Evolutionary conservation across 2,329 filamentous ascomycete genomes (phyloP).

Genomic region (Colletotrichum chrysophilum): DNA sequence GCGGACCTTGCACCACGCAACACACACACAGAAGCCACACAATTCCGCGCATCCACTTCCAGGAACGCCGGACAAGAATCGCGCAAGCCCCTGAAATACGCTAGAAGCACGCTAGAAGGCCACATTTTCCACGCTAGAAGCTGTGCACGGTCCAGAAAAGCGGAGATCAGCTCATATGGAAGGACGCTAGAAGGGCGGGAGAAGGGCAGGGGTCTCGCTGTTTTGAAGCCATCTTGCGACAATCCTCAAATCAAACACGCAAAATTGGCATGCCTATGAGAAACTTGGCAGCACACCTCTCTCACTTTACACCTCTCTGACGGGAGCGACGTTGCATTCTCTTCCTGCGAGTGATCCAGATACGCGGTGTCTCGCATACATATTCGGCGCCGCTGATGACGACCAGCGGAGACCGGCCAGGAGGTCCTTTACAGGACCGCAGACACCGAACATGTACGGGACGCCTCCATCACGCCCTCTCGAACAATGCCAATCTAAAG

Average conservation of each 20-base stretch:
- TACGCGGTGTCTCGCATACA: not conserved
- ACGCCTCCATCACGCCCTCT: not conserved
- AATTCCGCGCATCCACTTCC: not conserved
- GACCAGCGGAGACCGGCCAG: not conserved
- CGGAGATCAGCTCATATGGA: not conserved
- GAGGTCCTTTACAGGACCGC: not conserved
- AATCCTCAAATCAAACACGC: not conserved
- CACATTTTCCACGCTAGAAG: not conserved
- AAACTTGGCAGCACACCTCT: not conserved
- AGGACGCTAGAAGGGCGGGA: slow-evolving; percentile 16
- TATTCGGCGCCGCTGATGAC: not conserved
- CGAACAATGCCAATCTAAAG: not conserved
- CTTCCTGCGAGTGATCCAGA: not conserved
- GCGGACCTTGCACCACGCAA: not conserved
- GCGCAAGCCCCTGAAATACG: not conserved
- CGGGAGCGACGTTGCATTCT: not conserved
- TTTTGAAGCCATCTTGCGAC: not conserved
- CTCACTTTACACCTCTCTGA: not conserved
- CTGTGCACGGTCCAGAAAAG: not conserved
- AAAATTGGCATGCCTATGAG: not conserved
- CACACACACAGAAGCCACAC: not conserved
- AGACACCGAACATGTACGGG: not conserved
- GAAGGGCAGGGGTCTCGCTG: not conserved
- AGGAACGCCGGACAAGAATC: not conserved
- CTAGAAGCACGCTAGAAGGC: slow-evolving; percentile 15